These are phyloP conservation scores for Odontarrhena argentea DNA, from an alignment of 345 rosid genomes.

Conservation along the genomic window DNA sequence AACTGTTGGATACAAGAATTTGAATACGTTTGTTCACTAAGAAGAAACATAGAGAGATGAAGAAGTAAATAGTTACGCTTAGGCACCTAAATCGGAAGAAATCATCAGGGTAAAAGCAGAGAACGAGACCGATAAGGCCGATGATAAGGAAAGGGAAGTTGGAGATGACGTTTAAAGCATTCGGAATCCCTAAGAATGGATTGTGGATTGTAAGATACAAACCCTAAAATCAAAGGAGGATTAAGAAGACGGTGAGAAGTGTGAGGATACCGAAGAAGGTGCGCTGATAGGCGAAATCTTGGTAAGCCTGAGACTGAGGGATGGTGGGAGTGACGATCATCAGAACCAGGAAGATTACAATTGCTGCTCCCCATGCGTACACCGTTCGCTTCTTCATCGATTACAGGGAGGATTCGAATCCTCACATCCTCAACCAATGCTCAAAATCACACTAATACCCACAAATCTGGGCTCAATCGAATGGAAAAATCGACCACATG, in stretches of 20 bases:
- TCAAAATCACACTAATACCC: no score
- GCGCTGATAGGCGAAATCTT: conserved; percentile 91
- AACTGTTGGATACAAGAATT: conserved; percentile 46
- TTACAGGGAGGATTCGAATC: no score
- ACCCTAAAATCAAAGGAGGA: conserved; percentile 6
- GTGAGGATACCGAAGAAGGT: conserved; percentile 59
- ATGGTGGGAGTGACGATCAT: conserved; percentile 89
- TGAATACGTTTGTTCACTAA: background rate
- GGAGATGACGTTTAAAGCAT: conserved; percentile 74
- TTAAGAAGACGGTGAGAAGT: conserved; percentile 11
- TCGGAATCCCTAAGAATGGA: conserved; percentile 76
- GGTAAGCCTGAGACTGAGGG: conserved; percentile 82
- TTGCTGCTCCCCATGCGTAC: conserved; percentile 67
- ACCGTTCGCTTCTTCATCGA: conserved; percentile 63
- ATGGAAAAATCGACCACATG: no score
- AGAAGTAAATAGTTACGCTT: conserved; percentile 13
- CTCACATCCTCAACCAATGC: no score
- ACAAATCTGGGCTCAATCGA: no score
- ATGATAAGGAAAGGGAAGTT: conserved; percentile 91
- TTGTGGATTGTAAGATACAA: background rate
- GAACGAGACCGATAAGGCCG: conserved; percentile 77
- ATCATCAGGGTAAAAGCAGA: conserved; percentile 68
- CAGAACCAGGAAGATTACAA: conserved; percentile 62
- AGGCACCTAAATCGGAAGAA: conserved; percentile 69
- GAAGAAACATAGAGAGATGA: conserved; percentile 1